A percentile compares a stretch with the other conserved stretches of the same genome.
phyloP scores from a whole-genome alignment of 495 filamentous ascomycete species.

The Cladorrhinum samala region DNA sequence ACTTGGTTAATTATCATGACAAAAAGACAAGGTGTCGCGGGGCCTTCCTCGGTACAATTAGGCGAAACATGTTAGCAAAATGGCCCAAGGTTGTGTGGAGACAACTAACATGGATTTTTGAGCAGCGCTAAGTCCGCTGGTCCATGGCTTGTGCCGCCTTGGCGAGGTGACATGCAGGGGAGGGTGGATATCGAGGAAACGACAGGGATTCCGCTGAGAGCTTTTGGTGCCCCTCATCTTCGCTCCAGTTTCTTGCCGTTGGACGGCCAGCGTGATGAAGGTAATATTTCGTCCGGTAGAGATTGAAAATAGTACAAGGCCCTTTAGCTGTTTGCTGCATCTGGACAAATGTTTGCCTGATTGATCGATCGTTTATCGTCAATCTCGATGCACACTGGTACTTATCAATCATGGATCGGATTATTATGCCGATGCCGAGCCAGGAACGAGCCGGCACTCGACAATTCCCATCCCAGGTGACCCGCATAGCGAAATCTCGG shows the following conservation, averaged over 20 bases:
- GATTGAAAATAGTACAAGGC: background rate
- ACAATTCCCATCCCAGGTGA: too few species aligned
- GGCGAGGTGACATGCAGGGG: background rate
- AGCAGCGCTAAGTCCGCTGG: background rate
- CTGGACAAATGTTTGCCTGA: background rate
- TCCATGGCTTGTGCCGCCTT: conserved; percentile 4
- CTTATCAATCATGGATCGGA: too few species aligned
- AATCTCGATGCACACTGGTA: too few species aligned
- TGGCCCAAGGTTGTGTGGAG: too few species aligned
- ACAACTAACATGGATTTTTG: conserved; percentile 1
- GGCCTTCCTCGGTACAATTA: too few species aligned
- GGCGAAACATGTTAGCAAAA: too few species aligned
- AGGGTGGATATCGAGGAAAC: background rate
- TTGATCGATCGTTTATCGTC: background rate
- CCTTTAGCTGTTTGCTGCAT: background rate
- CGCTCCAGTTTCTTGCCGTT: background rate
- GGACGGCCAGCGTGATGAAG: background rate
- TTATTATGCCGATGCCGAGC: too few species aligned
- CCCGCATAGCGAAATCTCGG: too few species aligned
- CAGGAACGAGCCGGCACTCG: too few species aligned
- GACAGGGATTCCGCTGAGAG: background rate
- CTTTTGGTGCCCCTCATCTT: background rate
- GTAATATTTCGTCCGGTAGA: conserved; percentile 4
- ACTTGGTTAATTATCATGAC: too few species aligned
- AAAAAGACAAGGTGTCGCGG: too few species aligned